Base-by-base conservation (phyloP, 2,329 filamentous ascomycete genomes). In the Orbilia oligospora region DNA sequence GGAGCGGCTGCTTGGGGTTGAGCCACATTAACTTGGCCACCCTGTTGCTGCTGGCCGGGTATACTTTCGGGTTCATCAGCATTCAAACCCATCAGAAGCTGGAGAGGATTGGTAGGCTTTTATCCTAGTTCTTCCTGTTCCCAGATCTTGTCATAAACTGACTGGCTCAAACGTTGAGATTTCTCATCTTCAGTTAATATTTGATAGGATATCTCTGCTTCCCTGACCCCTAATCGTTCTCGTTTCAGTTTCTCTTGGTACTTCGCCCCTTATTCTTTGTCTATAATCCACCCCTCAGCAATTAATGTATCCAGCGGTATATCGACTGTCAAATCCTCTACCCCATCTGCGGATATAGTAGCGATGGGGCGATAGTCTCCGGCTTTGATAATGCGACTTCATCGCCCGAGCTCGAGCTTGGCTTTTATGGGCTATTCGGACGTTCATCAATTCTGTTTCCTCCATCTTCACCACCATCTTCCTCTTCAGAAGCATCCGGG, bases 321-420 rank as follows among this genome's bases (percentile, higher is more conserved):
- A 20, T 9, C 33, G 22, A 12, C 22, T n/a, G n/a, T 16, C 33
- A 22, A 51, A 68, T n/a, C n/a, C 8, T 18, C 53, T 3, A 20
- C 27, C 5, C 53, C 53, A 14, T 38, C 3, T 30, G 20, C 12
- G n/a, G 41, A 18, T 56, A 30, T 10, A 3, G 16, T 22, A 18
- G 65, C 55, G 18, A 76, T 18, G n/a, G 36, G 61, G 20, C 65
- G 67, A 27, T 76, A 76, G 24, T 76, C 71, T 22, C 63, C 44
- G 1, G 71, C 65, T 4, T 27, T 20, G 16, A 18, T 30, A 4
- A 76, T 49, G 18, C 46, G 20, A 22, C 46, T 22, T 49, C 46
- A 10, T 49, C 46, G 5, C 18, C 18, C 18, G 46, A 20, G 46
- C 46, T 12, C n/a, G 1, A 18, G 14, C 18, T 18, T 18, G 27